Evolutionary conservation across 305 asterid species (phyloP).

Genomic region (Lippia alba): DNA sequence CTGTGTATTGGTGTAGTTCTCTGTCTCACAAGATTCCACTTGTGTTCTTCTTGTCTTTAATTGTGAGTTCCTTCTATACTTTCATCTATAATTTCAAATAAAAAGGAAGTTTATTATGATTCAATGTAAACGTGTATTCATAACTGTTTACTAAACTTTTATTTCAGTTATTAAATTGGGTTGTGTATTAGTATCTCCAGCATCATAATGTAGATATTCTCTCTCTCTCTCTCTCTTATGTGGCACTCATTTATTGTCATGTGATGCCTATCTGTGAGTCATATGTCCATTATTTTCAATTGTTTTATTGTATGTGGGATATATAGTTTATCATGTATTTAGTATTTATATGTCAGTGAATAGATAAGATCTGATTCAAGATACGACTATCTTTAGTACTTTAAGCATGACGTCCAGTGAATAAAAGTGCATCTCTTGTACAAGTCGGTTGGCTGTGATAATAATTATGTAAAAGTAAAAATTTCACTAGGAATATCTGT

Average conservation of each 20-base stretch:
- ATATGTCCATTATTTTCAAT: too few relatives aligned
- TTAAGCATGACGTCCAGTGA: background rate
- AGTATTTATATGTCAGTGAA: background rate
- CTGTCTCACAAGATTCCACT: constrained; percentile 71
- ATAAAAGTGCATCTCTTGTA: constrained; percentile 5
- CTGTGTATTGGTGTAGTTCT: constrained; percentile 81
- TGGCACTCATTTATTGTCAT: background rate
- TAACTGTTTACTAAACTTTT: constrained; percentile 3
- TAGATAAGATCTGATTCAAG: background rate
- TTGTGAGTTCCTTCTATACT: constrained; percentile 64
- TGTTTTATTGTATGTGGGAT: background rate
- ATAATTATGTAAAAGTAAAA: background rate
- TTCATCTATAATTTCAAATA: constrained; percentile 12
- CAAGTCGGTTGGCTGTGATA: background rate
- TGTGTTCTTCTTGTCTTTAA: constrained; percentile 70
- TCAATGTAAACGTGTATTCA: constrained; percentile 22
- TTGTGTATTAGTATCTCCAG: background rate
- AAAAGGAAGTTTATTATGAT: constrained; percentile 21
- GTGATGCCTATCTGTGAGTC: background rate
- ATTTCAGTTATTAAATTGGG: constrained; percentile 13
- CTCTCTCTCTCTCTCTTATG: background rate
- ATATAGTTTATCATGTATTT: background rate
- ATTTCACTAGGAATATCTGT: background rate
- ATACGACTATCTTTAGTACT: background rate
- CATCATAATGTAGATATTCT: background rate